Evolutionary conservation across 78 protist genomes (phyloP).

Genomic region (Isochrysis galbana): DNA sequence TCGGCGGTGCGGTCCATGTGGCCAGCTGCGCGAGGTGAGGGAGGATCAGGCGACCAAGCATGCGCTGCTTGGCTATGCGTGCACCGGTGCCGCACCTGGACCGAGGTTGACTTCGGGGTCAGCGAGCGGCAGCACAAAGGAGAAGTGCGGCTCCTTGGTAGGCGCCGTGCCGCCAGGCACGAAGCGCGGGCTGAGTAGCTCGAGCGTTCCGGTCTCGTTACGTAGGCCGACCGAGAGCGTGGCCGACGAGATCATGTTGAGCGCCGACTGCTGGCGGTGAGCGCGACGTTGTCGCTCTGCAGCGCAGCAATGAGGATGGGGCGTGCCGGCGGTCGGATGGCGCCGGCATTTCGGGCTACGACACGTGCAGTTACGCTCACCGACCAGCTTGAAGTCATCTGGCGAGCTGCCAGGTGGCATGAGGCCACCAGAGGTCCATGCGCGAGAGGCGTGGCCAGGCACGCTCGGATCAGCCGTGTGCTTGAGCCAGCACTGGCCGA

Average conservation of each 20-base stretch:
- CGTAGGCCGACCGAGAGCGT: neutral
- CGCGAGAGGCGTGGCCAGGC: too few species aligned
- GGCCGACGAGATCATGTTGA: neutral
- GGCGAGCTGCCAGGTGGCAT: neutral
- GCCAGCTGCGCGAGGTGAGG: too few species aligned
- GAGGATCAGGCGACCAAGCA: too few species aligned
- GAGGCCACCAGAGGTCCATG: neutral
- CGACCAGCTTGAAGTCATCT: neutral
- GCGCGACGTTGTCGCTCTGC: neutral
- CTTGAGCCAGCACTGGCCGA: conserved; percentile 28
- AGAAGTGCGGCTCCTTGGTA: neutral
- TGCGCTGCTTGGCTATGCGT: too few species aligned
- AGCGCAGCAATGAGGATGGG: neutral
- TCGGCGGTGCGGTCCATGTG: neutral
- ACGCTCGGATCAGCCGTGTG: neutral
- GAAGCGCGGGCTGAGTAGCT: neutral
- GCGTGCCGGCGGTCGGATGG: too few species aligned
- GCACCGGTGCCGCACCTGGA: too few species aligned
- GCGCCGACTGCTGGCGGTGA: neutral
- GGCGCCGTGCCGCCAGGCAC: neutral
- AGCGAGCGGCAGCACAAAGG: neutral
- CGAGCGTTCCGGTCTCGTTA: conserved; percentile 13
- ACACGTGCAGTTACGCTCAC: too few species aligned
- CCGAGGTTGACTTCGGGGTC: neutral
- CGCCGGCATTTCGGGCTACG: too few species aligned